phyloP scores from a whole-genome alignment of 2,329 filamentous ascomycete genomes.

The Tricladium varicosporioides region DNA sequence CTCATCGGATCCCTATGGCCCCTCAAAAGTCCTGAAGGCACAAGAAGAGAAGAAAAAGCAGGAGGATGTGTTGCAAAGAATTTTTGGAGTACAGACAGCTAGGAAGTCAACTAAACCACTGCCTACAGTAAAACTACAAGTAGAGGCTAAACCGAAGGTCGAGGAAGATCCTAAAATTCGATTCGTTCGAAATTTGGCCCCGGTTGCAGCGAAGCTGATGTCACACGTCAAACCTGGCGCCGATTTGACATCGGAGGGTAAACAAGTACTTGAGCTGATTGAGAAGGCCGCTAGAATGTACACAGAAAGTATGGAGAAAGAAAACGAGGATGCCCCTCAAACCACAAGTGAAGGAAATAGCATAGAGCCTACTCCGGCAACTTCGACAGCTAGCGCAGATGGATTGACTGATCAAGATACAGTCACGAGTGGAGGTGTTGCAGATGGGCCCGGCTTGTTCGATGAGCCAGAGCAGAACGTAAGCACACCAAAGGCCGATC shows the following conservation, averaged over 20 bases:
- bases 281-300: slow-evolving; percentile 51
- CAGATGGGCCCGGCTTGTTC: slow-evolving; percentile 24
- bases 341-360: slow-evolving; percentile 16
- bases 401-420: slow-evolving; percentile 9
- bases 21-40: slow-evolving; percentile 46
- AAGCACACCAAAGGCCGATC: slow-evolving; percentile 8
- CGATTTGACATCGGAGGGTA: slow-evolving; percentile 35
- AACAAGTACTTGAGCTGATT: slow-evolving; percentile 50
- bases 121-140: slow-evolving; percentile 2
- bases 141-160: slow-evolving; percentile 19
- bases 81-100: slow-evolving; percentile 49
- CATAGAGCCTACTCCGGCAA: slow-evolving; percentile 22
- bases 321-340: neutral
- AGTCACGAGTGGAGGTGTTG: slow-evolving; percentile 12
- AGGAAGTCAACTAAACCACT: slow-evolving; percentile 24
- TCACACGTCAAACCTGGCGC: slow-evolving; percentile 39
- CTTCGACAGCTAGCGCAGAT: slow-evolving; percentile 16
- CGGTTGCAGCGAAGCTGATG: slow-evolving; percentile 41
- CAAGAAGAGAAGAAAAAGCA: slow-evolving; percentile 54
- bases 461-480: slow-evolving; percentile 21
- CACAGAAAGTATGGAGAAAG: slow-evolving; percentile 30
- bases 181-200: slow-evolving; percentile 41
- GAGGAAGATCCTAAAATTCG: slow-evolving; percentile 32
- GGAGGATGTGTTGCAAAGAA: slow-evolving; percentile 50
- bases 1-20: slow-evolving; percentile 37